These are phyloP conservation scores for Vitis hybrid DNA, from an alignment of 177 flowering plant species.

Conservation along the genomic window DNA sequence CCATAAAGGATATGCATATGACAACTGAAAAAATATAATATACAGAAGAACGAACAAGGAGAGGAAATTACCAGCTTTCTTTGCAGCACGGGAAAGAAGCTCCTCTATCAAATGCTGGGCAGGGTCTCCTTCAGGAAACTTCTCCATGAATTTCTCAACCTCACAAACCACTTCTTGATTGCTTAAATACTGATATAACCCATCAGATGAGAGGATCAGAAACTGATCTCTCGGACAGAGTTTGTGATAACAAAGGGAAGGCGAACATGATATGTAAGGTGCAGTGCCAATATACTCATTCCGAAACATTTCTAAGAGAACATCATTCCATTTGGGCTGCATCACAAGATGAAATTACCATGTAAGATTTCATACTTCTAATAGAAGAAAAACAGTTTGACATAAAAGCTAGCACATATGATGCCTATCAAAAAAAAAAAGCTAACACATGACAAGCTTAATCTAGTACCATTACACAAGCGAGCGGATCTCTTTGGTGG, in stretches of 20 bases:
- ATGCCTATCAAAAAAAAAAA: too few species aligned
- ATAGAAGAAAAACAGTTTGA: too few species aligned
- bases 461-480: too few species aligned
- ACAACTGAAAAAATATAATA: neutral
- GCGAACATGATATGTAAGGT: conserved; percentile 84
- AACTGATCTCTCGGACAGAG: conserved; percentile 85
- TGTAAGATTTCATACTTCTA: neutral
- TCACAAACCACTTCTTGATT: conserved; percentile 92
- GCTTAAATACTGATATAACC: conserved; percentile 89
- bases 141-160: conserved; percentile 89
- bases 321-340: conserved; percentile 92
- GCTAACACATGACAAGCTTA: too few species aligned
- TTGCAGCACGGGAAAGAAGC: conserved; percentile 54
- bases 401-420: too few species aligned
- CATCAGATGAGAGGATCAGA: conserved; percentile 94
- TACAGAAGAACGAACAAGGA: neutral
- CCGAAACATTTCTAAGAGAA: conserved; percentile 88
- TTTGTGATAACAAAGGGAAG: conserved; percentile 87
- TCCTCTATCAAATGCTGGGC: conserved; percentile 85
- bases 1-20: neutral
- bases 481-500: too few species aligned
- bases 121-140: conserved; percentile 89
- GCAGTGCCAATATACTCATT: conserved; percentile 91
- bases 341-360: conserved; percentile 12
- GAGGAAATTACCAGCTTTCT: conserved; percentile 47